phyloP scores from a whole-genome alignment of 768 basidiomycete genomes.

The Boletus huronensis region DNA sequence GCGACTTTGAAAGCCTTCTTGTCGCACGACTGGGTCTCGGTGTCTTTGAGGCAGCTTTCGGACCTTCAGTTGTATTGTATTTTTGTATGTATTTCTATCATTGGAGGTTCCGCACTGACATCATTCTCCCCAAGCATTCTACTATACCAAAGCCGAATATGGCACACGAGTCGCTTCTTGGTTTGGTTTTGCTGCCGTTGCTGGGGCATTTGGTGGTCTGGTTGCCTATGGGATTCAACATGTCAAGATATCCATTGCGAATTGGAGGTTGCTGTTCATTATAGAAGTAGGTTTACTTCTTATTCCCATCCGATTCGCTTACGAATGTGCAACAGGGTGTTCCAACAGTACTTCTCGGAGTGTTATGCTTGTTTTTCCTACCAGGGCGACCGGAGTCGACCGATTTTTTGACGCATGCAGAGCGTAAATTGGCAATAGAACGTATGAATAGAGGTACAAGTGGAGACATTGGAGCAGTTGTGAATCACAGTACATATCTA shows the following conservation, averaged over 20 bases:
- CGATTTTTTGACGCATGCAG: conserved; percentile 30
- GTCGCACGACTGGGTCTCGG: conserved; percentile 32
- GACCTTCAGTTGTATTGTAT: conserved; percentile 32
- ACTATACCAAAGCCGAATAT: conserved; percentile 47
- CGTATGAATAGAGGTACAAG: conserved; percentile 40
- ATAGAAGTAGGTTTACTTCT: conserved; percentile 18
- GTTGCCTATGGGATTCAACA: conserved; percentile 51
- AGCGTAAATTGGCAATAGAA: conserved; percentile 32
- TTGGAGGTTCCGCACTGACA: conserved; percentile 14
- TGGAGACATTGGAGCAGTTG: conserved; percentile 40
- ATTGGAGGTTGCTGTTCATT: conserved; percentile 40
- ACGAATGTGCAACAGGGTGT: conserved; percentile 43
- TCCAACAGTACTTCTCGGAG: conserved; percentile 39
- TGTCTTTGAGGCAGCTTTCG: conserved; percentile 35
- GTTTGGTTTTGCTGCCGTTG: conserved; percentile 55
- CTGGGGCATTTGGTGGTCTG: conserved; percentile 55
- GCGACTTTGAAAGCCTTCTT: conserved; percentile 27
- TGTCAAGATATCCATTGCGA: conserved; percentile 33
- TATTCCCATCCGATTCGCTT: background rate
- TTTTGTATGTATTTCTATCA: conserved; percentile 17
- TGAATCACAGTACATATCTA: conserved; percentile 36
- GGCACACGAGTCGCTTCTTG: conserved; percentile 48
- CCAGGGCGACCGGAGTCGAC: conserved; percentile 35
- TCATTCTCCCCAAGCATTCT: conserved; percentile 36
- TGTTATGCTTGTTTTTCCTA: conserved; percentile 28